phyloP scores from a whole-genome alignment of 805 yeast genomes.

The Candida broadrunensis region DNA sequence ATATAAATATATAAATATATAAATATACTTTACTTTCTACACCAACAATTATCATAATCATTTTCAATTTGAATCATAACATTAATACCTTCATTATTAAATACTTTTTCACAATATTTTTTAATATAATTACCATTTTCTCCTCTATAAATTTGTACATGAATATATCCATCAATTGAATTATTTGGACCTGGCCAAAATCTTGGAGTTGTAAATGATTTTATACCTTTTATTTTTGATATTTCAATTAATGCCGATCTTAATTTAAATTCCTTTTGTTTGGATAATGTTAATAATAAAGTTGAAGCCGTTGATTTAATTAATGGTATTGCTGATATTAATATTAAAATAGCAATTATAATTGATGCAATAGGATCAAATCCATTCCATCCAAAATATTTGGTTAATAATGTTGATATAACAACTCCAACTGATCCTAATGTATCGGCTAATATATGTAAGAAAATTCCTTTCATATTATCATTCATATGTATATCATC shows the following conservation, averaged over 20 bases:
- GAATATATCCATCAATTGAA: conserved; percentile 62
- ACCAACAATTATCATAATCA: conserved; percentile 67
- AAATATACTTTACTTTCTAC: conserved; percentile 28
- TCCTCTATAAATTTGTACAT: conserved; percentile 68
- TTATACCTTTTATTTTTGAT: conserved; percentile 70
- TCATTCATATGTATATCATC: conserved; percentile 36
- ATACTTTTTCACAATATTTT: conserved; percentile 55
- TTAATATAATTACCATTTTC: conserved; percentile 62
- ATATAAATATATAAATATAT: not conserved
- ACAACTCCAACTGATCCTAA: conserved; percentile 97
- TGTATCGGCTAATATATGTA: conserved; percentile 93
- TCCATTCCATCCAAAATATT: conserved; percentile 63
- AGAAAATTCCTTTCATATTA: conserved; percentile 90
- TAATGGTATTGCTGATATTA: conserved; percentile 80
- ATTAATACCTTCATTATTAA: conserved; percentile 48
- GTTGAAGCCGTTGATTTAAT: conserved; percentile 76
- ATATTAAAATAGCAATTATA: conserved; percentile 76
- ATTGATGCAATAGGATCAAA: conserved; percentile 93
- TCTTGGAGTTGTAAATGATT: conserved; percentile 83
- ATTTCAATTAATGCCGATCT: conserved; percentile 68
- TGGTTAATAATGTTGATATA: conserved; percentile 78
- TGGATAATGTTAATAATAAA: conserved; percentile 60
- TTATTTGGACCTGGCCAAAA: conserved; percentile 68
- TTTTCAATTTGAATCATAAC: conserved; percentile 69
- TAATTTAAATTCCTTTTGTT: conserved; percentile 57